Evolutionary conservation across 768 basidiomycete species (phyloP).

Genomic region (Clavulina sp.): DNA sequence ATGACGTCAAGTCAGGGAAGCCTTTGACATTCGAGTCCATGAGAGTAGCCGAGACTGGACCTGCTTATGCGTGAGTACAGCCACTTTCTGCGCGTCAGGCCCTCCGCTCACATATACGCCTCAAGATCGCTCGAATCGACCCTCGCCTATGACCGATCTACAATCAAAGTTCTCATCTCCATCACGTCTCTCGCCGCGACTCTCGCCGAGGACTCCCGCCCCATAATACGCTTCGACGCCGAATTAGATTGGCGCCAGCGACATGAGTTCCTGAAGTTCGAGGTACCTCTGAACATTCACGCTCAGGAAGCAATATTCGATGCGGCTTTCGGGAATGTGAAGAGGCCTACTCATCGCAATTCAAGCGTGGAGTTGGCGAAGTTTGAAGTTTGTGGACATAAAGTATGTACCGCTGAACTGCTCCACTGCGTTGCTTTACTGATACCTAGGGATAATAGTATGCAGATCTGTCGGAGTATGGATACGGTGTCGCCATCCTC

Average conservation of each 20-base stretch:
- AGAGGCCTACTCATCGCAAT: slow-evolving; percentile 73
- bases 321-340: slow-evolving; percentile 80
- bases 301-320: slow-evolving; percentile 80
- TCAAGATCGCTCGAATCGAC: neutral
- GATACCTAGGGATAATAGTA: slow-evolving; percentile 27
- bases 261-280: slow-evolving; percentile 86
- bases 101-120: too few species aligned
- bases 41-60: slow-evolving; percentile 59
- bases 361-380: slow-evolving; percentile 45
- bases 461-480: slow-evolving; percentile 80
- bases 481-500: slow-evolving; percentile 85
- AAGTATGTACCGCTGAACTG: slow-evolving; percentile 14
- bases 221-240: slow-evolving; percentile 67
- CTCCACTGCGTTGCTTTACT: too few species aligned
- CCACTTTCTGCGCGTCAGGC: too few species aligned
- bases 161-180: neutral
- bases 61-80: slow-evolving; percentile 16
- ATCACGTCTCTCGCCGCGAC: slow-evolving; percentile 23
- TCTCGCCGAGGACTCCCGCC: slow-evolving; percentile 44
- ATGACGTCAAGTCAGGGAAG: slow-evolving; percentile 74
- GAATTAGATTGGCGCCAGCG: slow-evolving; percentile 79
- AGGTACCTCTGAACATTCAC: slow-evolving; percentile 75
- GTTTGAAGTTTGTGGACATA: slow-evolving; percentile 96
- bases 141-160: neutral
- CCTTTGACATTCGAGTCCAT: slow-evolving; percentile 55